phyloP scores from a whole-genome alignment of 2,329 filamentous ascomycete genomes.

The Hypoxylon sp. region DNA sequence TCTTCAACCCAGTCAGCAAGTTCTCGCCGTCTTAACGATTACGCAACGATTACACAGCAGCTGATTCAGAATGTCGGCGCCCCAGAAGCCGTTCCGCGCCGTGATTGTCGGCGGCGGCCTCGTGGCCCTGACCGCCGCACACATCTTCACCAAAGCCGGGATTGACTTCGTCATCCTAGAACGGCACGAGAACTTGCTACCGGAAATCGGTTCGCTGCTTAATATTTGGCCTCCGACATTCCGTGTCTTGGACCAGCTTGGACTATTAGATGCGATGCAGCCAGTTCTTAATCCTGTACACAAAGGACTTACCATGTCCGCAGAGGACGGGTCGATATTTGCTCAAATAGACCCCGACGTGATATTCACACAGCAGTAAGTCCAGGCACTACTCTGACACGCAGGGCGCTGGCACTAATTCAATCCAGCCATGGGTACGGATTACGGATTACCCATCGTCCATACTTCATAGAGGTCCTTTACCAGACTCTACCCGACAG shows the following conservation, averaged over 20 bases:
- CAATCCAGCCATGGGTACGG: slow-evolving; percentile 43
- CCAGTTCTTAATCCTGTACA: slow-evolving; percentile 28
- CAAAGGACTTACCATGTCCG: slow-evolving; percentile 26
- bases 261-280: slow-evolving; percentile 29
- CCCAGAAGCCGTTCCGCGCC: slow-evolving; percentile 43
- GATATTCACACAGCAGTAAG: slow-evolving; percentile 35
- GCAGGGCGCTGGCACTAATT: slow-evolving; percentile 2
- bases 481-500: slow-evolving; percentile 39
- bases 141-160: slow-evolving; percentile 44
- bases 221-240: slow-evolving; percentile 45
- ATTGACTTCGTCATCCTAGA: slow-evolving; percentile 50
- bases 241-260: slow-evolving; percentile 48
- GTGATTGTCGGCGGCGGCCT: slow-evolving; percentile 48
- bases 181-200: slow-evolving; percentile 39
- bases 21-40: too few relatives aligned
- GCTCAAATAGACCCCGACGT: slow-evolving; percentile 5
- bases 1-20: background rate
- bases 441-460: slow-evolving; percentile 41
- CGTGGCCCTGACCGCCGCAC: slow-evolving; percentile 45
- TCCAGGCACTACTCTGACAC: background rate
- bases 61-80: slow-evolving; percentile 18
- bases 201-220: slow-evolving; percentile 42
- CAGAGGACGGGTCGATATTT: slow-evolving; percentile 29
- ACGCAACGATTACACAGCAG: background rate
- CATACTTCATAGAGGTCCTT: slow-evolving; percentile 41